Evolutionary conservation across 192 early-diverging fungal genomes (phyloP).

Genomic region (Coemansia nantahalensis): DNA sequence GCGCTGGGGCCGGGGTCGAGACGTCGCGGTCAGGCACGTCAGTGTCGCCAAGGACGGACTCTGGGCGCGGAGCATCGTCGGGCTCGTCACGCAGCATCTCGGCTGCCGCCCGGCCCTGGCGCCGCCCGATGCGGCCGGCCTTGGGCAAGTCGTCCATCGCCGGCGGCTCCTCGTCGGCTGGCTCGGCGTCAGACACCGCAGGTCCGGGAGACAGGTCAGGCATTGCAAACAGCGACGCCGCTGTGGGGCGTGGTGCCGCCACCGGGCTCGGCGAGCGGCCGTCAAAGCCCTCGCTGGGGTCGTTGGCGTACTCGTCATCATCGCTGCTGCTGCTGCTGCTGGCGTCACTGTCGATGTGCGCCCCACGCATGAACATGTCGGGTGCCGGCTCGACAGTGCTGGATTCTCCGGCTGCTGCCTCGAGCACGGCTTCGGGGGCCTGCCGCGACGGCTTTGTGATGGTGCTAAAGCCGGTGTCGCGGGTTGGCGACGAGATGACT

Average conservation of each 20-base stretch:
- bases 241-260: constrained; percentile 23
- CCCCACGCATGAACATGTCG: not conserved
- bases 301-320: constrained; percentile 3
- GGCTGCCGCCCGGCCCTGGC: constrained; percentile 36
- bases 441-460: constrained; percentile 4
- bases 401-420: constrained; percentile 5
- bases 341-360: not conserved
- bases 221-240: constrained; percentile 28
- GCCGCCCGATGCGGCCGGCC: constrained; percentile 35
- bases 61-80: constrained; percentile 1
- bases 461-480: constrained; percentile 21
- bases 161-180: not conserved
- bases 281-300: constrained; percentile 14
- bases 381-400: not conserved
- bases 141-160: constrained; percentile 6
- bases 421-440: constrained; percentile 16
- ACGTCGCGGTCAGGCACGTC: not conserved
- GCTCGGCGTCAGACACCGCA: not conserved
- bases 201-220: not conserved
- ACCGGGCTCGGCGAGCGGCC: constrained; percentile 19
- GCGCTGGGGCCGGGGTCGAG: not conserved
- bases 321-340: constrained; percentile 1
- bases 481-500: constrained; percentile 24
- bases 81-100: constrained; percentile 33
- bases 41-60: not conserved